Evolutionary conservation across 2,329 filamentous ascomycete species (phyloP), one percentile per base, ranked within the genome.

Genomic region (Kalmusia sp.): DNA sequence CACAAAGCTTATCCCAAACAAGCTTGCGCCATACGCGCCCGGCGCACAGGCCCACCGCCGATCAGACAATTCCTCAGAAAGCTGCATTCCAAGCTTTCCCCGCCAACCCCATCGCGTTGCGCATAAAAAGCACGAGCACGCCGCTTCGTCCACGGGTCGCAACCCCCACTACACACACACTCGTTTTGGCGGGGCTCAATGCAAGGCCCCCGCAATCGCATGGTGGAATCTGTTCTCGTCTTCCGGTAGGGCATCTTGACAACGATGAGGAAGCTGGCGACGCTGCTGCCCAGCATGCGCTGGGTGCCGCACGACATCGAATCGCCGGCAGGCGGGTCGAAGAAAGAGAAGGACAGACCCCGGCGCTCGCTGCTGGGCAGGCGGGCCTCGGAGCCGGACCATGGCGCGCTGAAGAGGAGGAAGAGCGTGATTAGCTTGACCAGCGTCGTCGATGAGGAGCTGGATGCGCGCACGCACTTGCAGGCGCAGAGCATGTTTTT

Each of bases 401-500:
- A 54, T 24, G 44, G 49, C 6, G 14, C 30, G 11, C 48, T 49
- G n/a, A 55, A 59, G 14, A 33, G 30, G 8, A 24, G 43, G 12
- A 35, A 46, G n/a, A 46, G 43, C 28, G 30, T 14, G 0, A 46
- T 72, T 8, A 63, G 56, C 7, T 44, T 68, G 4, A 59, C 62
- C 0, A 63, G 59, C 1, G 49, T 54, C 4, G 54, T 58, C 0
- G 59, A 70, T 47, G 45, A 60, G 9, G 64, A 64, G 27, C 44
- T 71, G 5, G 64, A 69, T 37, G 57, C 60, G 55, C 57, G 63
- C 30, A 71, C 69, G 22, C 55, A 65, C 45, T 54, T 54, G 30
- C 71, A 73, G 53, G 57, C 43, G 6, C 67, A 70, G 35, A 65
- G 64, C 24, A 44, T 54, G 4, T 71, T 73, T 39, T 73, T 74